A percentile compares a stretch with the other conserved stretches of the same genome.
These are phyloP conservation scores for Leccinum disarticulatum DNA, from an alignment of 768 basidiomycete genomes.

Conservation along the genomic window DNA sequence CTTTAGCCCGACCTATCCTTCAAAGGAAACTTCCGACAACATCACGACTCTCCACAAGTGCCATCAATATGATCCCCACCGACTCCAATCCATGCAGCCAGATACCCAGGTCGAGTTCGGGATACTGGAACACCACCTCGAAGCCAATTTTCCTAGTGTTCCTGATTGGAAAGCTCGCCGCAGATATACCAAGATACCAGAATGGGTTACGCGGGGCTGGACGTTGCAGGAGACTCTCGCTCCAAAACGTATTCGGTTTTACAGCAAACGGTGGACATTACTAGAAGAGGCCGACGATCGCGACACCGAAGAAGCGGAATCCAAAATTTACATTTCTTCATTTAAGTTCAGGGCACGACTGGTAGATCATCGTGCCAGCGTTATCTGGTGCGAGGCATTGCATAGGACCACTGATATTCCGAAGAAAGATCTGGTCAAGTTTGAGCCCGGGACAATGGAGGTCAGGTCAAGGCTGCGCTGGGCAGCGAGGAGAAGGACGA, in stretches of 20 bases:
- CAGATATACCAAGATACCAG: constrained; percentile 9
- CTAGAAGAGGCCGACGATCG: constrained; percentile 24
- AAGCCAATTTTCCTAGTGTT: neutral
- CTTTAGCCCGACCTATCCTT: constrained; percentile 6
- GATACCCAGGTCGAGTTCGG: constrained; percentile 26
- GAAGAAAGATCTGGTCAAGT: constrained; percentile 6
- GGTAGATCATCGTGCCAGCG: constrained; percentile 17
- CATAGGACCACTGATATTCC: constrained; percentile 17
- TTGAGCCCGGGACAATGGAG: constrained; percentile 17
- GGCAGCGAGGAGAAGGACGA: constrained; percentile 30
- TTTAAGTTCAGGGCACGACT: constrained; percentile 23
- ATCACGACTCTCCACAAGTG: constrained; percentile 13
- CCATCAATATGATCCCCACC: neutral
- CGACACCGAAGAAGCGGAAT: constrained; percentile 12
- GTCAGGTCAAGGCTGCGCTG: constrained; percentile 24
- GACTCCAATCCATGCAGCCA: constrained; percentile 11
- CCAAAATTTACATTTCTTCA: constrained; percentile 10
- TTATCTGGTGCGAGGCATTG: constrained; percentile 17
- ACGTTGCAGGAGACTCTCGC: constrained; percentile 30
- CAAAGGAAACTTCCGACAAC: neutral
- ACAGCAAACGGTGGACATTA: constrained; percentile 25
- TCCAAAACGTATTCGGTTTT: constrained; percentile 29
- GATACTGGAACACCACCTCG: constrained; percentile 13
- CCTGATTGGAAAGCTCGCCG: neutral
- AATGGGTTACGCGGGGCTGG: constrained; percentile 28